phyloP scores from a whole-genome alignment of 805 yeast species.

The Kuraishia cidri region DNA sequence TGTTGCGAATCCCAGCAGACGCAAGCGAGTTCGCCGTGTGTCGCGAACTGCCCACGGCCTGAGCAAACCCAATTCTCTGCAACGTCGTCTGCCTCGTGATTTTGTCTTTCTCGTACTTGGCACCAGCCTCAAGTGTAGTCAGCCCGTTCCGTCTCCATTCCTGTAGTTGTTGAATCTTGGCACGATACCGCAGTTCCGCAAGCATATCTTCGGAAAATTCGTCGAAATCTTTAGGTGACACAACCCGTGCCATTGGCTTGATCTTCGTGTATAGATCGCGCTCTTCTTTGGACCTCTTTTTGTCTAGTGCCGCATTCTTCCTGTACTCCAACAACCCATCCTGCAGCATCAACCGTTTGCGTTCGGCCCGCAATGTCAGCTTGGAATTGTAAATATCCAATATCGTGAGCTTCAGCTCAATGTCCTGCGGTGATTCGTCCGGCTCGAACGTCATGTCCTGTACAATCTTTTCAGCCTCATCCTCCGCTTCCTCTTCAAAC shows the following conservation, averaged over 20 bases:
- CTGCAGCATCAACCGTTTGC: slow-evolving; percentile 72
- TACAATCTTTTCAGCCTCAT: slow-evolving; percentile 90
- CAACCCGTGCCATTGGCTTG: slow-evolving; percentile 73
- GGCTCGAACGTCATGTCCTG: slow-evolving; percentile 95
- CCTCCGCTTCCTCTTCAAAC: slow-evolving; percentile 93
- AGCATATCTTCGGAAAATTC: slow-evolving; percentile 65
- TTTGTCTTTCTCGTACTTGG: slow-evolving; percentile 83
- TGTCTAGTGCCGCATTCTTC: slow-evolving; percentile 72
- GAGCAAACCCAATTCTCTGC: slow-evolving; percentile 10
- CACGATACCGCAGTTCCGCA: slow-evolving; percentile 69
- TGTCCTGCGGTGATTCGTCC: slow-evolving; percentile 82
- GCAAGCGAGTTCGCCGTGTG: slow-evolving; percentile 8
- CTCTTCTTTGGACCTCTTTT: slow-evolving; percentile 82
- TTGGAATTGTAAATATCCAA: slow-evolving; percentile 86
- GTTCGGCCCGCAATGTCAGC: slow-evolving; percentile 85
- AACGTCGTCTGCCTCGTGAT: slow-evolving; percentile 38
- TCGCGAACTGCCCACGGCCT: slow-evolving; percentile 7
- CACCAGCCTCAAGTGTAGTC: slow-evolving; percentile 74
- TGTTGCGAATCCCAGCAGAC: slow-evolving; percentile 5
- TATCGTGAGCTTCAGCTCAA: slow-evolving; percentile 81
- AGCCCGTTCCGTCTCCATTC: slow-evolving; percentile 91
- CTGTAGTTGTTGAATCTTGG: slow-evolving; percentile 82
- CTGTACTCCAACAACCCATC: slow-evolving; percentile 81
- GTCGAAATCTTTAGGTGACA: slow-evolving; percentile 77
- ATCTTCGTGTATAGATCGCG: slow-evolving; percentile 69